Percentiles rank a stretch among this genome's conserved stretches.
These are phyloP conservation scores for Guyanaporus albipodus DNA, from an alignment of 768 basidiomycete genomes.

Conservation along the genomic window DNA sequence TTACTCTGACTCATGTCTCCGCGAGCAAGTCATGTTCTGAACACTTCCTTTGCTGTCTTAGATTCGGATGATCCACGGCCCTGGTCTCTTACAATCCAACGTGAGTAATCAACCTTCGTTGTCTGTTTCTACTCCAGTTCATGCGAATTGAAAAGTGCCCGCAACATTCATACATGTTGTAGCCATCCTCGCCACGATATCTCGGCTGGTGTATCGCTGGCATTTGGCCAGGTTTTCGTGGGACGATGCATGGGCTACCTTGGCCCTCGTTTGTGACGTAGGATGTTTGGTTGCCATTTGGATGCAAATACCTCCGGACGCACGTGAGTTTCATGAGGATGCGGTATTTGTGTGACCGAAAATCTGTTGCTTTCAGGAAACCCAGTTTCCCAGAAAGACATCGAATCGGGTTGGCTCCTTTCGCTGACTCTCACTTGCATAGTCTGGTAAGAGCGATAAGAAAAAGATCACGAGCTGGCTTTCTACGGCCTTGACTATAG, in stretches of 20 bases:
- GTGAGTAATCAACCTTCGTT: conserved; percentile 5
- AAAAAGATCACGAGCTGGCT: not conserved
- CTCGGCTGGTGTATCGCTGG: conserved; percentile 23
- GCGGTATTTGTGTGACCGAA: not conserved
- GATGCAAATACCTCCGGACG: not conserved
- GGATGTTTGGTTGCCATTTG: conserved; percentile 20
- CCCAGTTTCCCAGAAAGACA: not conserved
- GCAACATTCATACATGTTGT: conserved; percentile 14
- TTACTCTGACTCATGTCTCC: too few species aligned
- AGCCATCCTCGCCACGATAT: conserved; percentile 18
- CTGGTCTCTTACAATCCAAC: conserved; percentile 11
- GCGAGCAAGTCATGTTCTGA: not conserved
- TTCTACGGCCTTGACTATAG: conserved; percentile 4
- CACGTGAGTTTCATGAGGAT: conserved; percentile 8
- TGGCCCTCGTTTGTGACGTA: conserved; percentile 22
- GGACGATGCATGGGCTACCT: conserved; percentile 27
- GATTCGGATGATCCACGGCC: not conserved
- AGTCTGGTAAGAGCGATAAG: conserved; percentile 18
- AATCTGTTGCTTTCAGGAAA: not conserved
- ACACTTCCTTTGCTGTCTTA: not conserved
- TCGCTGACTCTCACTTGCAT: conserved; percentile 17
- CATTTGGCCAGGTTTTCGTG: conserved; percentile 19
- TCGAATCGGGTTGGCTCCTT: conserved; percentile 13
- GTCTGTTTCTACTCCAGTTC: not conserved
- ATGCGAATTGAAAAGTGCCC: conserved; percentile 8